Evolutionary conservation across 768 basidiomycete species (phyloP).

Genomic region (Multifurca ochricompacta): DNA sequence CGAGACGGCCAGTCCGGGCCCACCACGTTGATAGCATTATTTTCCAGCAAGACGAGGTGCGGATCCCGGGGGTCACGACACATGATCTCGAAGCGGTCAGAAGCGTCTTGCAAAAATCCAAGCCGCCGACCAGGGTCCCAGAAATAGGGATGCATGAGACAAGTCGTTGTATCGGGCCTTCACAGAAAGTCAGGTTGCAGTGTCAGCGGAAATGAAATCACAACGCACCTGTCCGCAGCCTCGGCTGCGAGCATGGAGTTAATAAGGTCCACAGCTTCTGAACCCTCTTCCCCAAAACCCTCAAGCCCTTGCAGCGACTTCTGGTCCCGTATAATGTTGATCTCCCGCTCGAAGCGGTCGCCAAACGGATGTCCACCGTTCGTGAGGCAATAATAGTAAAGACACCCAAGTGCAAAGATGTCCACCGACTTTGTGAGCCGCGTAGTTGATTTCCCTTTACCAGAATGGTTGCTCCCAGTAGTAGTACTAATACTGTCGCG

Average conservation of each 20-base stretch:
- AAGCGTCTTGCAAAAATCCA: conserved; percentile 94
- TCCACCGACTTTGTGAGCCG: conserved; percentile 92
- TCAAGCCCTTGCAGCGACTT: conserved; percentile 67
- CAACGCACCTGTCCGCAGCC: conserved; percentile 60
- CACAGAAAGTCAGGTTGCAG: neutral
- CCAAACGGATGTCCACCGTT: conserved; percentile 92
- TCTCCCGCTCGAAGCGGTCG: conserved; percentile 86
- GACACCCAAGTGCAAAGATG: conserved; percentile 91
- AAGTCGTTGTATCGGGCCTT: conserved; percentile 85
- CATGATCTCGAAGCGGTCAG: conserved; percentile 98
- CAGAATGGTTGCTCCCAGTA: conserved; percentile 30
- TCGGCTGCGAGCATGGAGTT: conserved; percentile 69
- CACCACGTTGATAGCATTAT: conserved; percentile 58
- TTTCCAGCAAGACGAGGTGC: conserved; percentile 68
- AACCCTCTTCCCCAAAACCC: conserved; percentile 85
- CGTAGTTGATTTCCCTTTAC: conserved; percentile 41
- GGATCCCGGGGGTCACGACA: conserved; percentile 83
- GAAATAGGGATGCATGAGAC: conserved; percentile 91
- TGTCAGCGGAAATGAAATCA: neutral
- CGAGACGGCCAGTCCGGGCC: conserved; percentile 86
- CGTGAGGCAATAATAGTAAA: conserved; percentile 90
- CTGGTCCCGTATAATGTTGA: conserved; percentile 81
- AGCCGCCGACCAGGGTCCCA: conserved; percentile 86
- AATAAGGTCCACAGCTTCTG: conserved; percentile 84
- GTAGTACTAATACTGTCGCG: conserved; percentile 54